Evolutionary conservation across 306 rosid species (phyloP).

Genomic region (Ziziphus jujuba): DNA sequence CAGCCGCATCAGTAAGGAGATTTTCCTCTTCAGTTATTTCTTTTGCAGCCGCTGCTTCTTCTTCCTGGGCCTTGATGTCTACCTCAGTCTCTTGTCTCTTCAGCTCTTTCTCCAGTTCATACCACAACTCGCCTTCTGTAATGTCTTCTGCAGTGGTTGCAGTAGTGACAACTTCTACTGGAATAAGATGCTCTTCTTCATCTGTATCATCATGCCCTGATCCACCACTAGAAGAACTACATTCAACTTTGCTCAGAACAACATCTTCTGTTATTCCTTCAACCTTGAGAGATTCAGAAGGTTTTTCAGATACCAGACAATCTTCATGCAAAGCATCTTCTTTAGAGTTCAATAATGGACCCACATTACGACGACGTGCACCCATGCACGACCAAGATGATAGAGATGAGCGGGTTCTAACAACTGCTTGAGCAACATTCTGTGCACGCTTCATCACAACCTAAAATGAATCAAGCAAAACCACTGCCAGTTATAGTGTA

Average conservation of each 20-base stretch:
- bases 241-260: constrained; percentile 40
- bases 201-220: constrained; percentile 70
- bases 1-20: constrained; percentile 62
- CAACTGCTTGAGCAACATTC: constrained; percentile 93
- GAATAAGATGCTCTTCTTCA: constrained; percentile 66
- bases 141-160: constrained; percentile 47
- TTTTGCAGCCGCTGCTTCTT: constrained; percentile 72
- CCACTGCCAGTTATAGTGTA: constrained; percentile 10
- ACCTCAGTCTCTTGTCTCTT: constrained; percentile 49
- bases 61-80: constrained; percentile 50
- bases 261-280: constrained; percentile 30
- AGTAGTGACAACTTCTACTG: constrained; percentile 36
- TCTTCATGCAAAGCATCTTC: constrained; percentile 41
- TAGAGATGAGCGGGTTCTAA: constrained; percentile 81
- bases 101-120: constrained; percentile 84
- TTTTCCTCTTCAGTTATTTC: constrained; percentile 79
- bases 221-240: constrained; percentile 46
- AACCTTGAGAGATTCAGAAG: constrained; percentile 32
- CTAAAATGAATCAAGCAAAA: constrained; percentile 41
- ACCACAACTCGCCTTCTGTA: constrained; percentile 83
- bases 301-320: constrained; percentile 45
- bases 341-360: constrained; percentile 37
- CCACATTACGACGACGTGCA: constrained; percentile 77
- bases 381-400: constrained; percentile 98
- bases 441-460: constrained; percentile 92